These are phyloP conservation scores for Mucuna pruriens DNA, from an alignment of 306 rosid genomes.

Conservation along the genomic window DNA sequence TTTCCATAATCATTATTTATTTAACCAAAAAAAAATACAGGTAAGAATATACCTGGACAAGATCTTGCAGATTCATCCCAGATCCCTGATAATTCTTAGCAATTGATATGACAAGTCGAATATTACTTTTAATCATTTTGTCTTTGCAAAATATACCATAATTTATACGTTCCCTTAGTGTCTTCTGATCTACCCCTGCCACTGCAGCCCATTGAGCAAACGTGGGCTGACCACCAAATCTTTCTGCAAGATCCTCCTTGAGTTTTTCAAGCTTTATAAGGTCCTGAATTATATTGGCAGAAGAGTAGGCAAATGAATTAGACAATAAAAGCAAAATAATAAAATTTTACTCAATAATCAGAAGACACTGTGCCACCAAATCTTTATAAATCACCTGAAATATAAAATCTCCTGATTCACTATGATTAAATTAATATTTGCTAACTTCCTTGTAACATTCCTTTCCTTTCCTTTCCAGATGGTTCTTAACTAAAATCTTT, in stretches of 20 bases:
- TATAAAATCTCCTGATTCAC: background rate
- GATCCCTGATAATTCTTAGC: slow-evolving; percentile 90
- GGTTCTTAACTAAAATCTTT: background rate
- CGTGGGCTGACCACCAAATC: slow-evolving; percentile 77
- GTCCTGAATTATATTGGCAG: slow-evolving; percentile 60
- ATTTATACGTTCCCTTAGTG: slow-evolving; percentile 76
- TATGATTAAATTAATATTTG: background rate
- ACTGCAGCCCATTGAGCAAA: slow-evolving; percentile 94
- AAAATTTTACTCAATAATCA: slow-evolving; percentile 5
- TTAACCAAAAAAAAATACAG: background rate
- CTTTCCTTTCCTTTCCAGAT: background rate
- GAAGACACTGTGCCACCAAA: background rate
- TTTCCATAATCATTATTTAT: background rate
- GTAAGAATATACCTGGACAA: slow-evolving; percentile 79
- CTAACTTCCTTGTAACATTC: background rate
- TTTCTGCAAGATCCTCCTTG: slow-evolving; percentile 72
- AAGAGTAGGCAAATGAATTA: slow-evolving; percentile 42
- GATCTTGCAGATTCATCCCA: slow-evolving; percentile 97
- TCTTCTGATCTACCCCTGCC: slow-evolving; percentile 84
- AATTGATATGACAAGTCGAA: slow-evolving; percentile 93
- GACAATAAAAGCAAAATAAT: slow-evolving; percentile 24
- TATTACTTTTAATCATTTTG: slow-evolving; percentile 92
- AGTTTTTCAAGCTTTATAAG: slow-evolving; percentile 85
- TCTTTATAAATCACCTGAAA: background rate
- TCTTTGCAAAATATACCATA: slow-evolving; percentile 85